Conservation (phyloP, 352 stramenopile genomes). For the Globisporangium barbulae region DNA sequence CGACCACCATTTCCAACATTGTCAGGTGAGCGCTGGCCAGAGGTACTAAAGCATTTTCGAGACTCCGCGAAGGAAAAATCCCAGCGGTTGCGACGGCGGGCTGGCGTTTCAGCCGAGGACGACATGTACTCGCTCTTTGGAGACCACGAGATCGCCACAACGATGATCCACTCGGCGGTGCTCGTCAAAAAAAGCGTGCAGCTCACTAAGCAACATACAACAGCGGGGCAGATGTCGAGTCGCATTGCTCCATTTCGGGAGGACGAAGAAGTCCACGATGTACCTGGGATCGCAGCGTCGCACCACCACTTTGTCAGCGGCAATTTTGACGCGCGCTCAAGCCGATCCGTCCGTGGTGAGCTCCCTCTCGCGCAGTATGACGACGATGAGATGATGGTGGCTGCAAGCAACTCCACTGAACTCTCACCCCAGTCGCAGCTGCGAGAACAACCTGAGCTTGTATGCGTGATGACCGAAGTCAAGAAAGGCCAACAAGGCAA, state of each 20-base stretch:
- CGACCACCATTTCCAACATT: not conserved
- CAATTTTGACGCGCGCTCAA: constrained; percentile 11
- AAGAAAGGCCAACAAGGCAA: not conserved
- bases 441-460: not conserved
- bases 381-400: not conserved
- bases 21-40: constrained; percentile 58
- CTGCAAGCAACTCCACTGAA: not conserved
- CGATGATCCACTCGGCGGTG: constrained; percentile 35
- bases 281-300: not conserved
- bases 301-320: constrained; percentile 14
- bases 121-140: constrained; percentile 21
- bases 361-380: constrained; percentile 9
- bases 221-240: not conserved
- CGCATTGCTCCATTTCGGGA: constrained; percentile 18
- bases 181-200: constrained; percentile 23
- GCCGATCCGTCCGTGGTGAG: not conserved
- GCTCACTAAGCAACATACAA: constrained; percentile 8
- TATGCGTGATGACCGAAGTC: not conserved
- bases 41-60: constrained; percentile 66
- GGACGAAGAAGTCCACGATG: not conserved
- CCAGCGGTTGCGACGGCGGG: constrained; percentile 38
- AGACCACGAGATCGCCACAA: constrained; percentile 23
- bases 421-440: not conserved
- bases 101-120: constrained; percentile 19
- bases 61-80: constrained; percentile 37